Evolutionary conservation across 805 yeast species (phyloP).

Genomic region (Diddensiella transvaalensis): DNA sequence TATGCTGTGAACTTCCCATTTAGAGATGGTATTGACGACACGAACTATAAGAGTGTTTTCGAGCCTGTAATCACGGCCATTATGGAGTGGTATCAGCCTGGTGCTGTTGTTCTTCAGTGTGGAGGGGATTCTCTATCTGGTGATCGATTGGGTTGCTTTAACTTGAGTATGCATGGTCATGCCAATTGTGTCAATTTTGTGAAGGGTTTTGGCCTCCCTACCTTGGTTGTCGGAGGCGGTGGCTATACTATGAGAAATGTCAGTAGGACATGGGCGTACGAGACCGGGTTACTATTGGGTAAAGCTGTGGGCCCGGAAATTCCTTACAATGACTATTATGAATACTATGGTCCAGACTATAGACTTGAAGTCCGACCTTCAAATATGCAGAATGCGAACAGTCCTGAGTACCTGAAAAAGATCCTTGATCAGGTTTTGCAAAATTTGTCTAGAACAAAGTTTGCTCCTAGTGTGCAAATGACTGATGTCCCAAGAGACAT

Average conservation of each 20-base stretch:
- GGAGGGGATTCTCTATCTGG: conserved; percentile 96
- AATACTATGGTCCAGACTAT: conserved; percentile 96
- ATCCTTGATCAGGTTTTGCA: conserved; percentile 70
- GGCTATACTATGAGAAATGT: conserved; percentile 97
- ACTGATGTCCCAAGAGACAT: conserved; percentile 82
- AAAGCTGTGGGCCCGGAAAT: conserved; percentile 49
- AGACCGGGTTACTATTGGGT: conserved; percentile 76
- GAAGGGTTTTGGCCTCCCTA: conserved; percentile 84
- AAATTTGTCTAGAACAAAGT: conserved; percentile 84
- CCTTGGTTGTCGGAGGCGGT: conserved; percentile 94
- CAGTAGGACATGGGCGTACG: conserved; percentile 92
- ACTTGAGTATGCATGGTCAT: conserved; percentile 85
- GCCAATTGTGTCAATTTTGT: conserved; percentile 92
- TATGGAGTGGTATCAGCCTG: conserved; percentile 86
- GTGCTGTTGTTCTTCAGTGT: conserved; percentile 92
- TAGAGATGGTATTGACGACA: conserved; percentile 94
- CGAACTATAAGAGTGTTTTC: conserved; percentile 75
- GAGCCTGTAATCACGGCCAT: conserved; percentile 70
- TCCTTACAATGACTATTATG: conserved; percentile 95
- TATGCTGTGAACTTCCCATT: conserved; percentile 89
- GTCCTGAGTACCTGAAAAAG: conserved; percentile 86
- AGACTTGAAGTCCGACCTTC: conserved; percentile 91
- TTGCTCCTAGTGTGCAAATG: conserved; percentile 96
- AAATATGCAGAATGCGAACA: conserved; percentile 94
- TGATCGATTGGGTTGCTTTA: conserved; percentile 92